Percentiles rank a stretch among this genome's conserved stretches.
phyloP scores from a whole-genome alignment of 1,139 yeast species.

The Zygosaccharomyces pseudobailii region DNA sequence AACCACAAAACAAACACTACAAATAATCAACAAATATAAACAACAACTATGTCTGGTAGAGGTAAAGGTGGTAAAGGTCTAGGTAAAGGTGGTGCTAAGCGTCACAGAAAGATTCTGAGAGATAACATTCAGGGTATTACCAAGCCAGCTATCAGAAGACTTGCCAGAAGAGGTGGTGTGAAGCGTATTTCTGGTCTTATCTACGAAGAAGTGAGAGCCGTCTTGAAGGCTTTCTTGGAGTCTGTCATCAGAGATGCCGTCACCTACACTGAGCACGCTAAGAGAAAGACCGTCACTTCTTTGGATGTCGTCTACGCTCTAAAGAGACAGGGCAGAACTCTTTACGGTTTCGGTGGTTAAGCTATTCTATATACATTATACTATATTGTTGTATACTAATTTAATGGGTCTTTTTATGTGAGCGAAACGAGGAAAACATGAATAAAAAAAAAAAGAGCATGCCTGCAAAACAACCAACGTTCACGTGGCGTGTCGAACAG shows the following conservation, averaged over 20 bases:
- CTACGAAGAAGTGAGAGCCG: constrained; percentile 98
- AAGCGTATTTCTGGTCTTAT: constrained; percentile 98
- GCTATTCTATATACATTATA: constrained; percentile 4
- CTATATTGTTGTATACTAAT: constrained; percentile 7
- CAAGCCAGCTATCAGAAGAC: constrained; percentile 99
- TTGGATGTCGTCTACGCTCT: constrained; percentile 98
- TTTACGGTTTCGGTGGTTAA: constrained; percentile 99
- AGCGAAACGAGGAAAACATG: not conserved
- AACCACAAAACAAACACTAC: constrained; percentile 9
- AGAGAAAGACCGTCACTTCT: constrained; percentile 99
- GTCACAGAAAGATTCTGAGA: constrained; percentile 99
- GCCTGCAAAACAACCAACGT: no score
- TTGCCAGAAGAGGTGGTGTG: constrained; percentile 99
- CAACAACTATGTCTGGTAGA: constrained; percentile 87
- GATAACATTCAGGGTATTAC: constrained; percentile 99
- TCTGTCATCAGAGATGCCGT: constrained; percentile 98
- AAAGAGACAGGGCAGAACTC: constrained; percentile 99
- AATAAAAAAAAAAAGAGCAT: not conserved
- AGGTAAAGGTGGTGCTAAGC: constrained; percentile 99
- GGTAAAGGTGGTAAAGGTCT: constrained; percentile 99
- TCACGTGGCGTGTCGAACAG: no score
- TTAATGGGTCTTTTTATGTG: constrained; percentile 5
- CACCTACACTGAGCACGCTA: constrained; percentile 99
- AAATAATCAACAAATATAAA: constrained; percentile 4
- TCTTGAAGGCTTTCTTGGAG: constrained; percentile 92